Evolutionary conservation across 495 filamentous ascomycete genomes (phyloP).

Genomic region (Entonaema liquescens): DNA sequence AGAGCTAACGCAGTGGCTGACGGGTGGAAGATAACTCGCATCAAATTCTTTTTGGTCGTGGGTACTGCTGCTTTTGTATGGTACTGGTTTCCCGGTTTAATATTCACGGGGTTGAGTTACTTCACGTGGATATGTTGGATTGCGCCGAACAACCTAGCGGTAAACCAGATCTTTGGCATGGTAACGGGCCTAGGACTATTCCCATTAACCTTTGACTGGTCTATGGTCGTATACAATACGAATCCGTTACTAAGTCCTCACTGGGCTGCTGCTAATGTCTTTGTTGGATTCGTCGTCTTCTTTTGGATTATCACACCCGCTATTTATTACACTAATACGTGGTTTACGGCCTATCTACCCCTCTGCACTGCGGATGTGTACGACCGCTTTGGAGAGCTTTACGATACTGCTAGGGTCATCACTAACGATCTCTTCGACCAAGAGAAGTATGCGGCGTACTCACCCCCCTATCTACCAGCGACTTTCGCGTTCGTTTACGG

Average conservation of each 20-base stretch:
- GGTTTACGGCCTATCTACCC: constrained; percentile 42
- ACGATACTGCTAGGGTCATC: constrained; percentile 38
- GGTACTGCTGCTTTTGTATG: constrained; percentile 37
- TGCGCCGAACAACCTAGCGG: constrained; percentile 41
- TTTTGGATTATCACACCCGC: constrained; percentile 48
- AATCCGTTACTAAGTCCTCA: constrained; percentile 42
- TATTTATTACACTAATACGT: constrained; percentile 46
- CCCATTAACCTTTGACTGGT: constrained; percentile 46
- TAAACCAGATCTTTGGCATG: constrained; percentile 47
- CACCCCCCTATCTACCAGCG: constrained; percentile 42
- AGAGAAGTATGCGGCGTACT: constrained; percentile 41
- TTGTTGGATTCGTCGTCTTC: constrained; percentile 42
- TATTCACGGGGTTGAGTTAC: constrained; percentile 43
- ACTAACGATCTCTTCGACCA: constrained; percentile 40
- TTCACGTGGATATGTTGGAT: constrained; percentile 49
- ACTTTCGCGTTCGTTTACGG: constrained; percentile 45
- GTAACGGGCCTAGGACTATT: constrained; percentile 46
- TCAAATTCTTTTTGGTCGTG: constrained; percentile 44
- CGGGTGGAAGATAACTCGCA: constrained; percentile 42
- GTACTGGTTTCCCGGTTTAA: constrained; percentile 45
- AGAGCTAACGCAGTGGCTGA: constrained; percentile 36
- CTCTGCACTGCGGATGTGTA: constrained; percentile 43
- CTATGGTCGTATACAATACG: constrained; percentile 42
- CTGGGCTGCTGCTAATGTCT: constrained; percentile 42
- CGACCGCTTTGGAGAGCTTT: constrained; percentile 41